Evolutionary conservation across 2,329 filamentous ascomycete species (phyloP).

Genomic region (Biscogniauxia sp.): DNA sequence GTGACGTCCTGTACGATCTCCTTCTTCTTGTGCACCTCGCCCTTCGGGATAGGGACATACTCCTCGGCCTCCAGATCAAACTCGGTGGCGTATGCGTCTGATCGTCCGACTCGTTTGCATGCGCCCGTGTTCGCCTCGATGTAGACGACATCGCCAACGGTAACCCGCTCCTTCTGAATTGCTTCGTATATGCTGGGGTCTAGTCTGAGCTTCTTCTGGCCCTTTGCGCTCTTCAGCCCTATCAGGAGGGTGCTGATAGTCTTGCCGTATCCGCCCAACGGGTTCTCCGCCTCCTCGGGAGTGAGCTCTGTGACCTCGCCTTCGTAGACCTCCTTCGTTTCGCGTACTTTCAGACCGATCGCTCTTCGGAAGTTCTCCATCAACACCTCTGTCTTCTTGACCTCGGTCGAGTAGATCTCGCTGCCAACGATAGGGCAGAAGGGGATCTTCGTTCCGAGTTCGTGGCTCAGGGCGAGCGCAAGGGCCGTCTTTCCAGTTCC

Average conservation of each 20-base stretch:
- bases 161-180: constrained; percentile 96
- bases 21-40: constrained; percentile 99
- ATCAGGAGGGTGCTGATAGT: constrained; percentile 96
- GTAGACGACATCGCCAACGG: constrained; percentile 96
- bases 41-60: constrained; percentile 97
- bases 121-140: constrained; percentile 98
- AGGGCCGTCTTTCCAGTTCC: constrained; percentile 97
- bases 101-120: constrained; percentile 93
- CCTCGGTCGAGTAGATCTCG: constrained; percentile 96
- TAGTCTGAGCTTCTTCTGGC: constrained; percentile 94
- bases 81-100: constrained; percentile 95
- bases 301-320: constrained; percentile 97
- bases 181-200: constrained; percentile 99
- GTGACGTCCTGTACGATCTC: constrained; percentile 99
- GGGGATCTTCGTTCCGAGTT: constrained; percentile 95
- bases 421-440: constrained; percentile 98
- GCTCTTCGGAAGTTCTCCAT: constrained; percentile 99
- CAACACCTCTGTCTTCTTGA: constrained; percentile 98
- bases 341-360: constrained; percentile 93
- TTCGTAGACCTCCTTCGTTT: constrained; percentile 99
- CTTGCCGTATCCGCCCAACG: constrained; percentile 92
- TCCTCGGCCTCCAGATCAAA: constrained; percentile 98
- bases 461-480: constrained; percentile 91
- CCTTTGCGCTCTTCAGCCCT: constrained; percentile 90
- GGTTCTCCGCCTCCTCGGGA: constrained; percentile 97